These are phyloP conservation scores for Candida endomychidarum DNA, from an alignment of 805 yeast species.

Conservation along the genomic window DNA sequence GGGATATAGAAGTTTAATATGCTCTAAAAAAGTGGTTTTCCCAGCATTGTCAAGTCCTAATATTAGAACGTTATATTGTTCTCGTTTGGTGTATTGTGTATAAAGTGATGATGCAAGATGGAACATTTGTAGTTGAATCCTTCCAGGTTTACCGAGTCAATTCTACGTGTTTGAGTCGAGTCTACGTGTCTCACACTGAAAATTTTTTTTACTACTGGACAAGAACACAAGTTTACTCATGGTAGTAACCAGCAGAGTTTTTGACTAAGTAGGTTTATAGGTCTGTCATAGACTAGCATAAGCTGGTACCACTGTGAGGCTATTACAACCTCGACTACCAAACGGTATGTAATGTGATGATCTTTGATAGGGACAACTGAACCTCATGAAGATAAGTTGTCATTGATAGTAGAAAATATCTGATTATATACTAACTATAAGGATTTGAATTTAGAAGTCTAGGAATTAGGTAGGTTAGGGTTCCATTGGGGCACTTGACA, in stretches of 20 bases:
- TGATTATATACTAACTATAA: constrained; percentile 9
- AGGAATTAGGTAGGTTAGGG: too few relatives aligned
- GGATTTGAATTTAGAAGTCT: too few relatives aligned
- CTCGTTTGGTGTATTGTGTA: constrained; percentile 46
- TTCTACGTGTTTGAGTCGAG: not conserved
- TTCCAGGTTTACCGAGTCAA: too few relatives aligned
- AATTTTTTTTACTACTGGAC: too few relatives aligned
- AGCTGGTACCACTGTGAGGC: not conserved
- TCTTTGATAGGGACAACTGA: constrained; percentile 21
- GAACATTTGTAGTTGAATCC: too few relatives aligned
- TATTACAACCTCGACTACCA: too few relatives aligned
- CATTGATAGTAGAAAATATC: constrained; percentile 19
- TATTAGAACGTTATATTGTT: constrained; percentile 55
- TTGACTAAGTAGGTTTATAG: too few relatives aligned
- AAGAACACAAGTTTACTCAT: too few relatives aligned
- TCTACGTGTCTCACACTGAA: constrained; percentile 4
- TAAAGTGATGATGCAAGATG: constrained; percentile 45
- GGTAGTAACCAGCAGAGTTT: too few relatives aligned
- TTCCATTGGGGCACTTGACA: too few relatives aligned
- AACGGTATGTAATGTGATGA: constrained; percentile 14
- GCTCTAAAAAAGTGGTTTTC: constrained; percentile 59
- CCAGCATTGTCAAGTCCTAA: constrained; percentile 96
- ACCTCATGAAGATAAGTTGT: constrained; percentile 14
- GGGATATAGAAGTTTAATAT: constrained; percentile 38
- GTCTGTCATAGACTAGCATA: not conserved